phyloP scores from a whole-genome alignment of 768 basidiomycete species.

The Boletus reticulatus region DNA sequence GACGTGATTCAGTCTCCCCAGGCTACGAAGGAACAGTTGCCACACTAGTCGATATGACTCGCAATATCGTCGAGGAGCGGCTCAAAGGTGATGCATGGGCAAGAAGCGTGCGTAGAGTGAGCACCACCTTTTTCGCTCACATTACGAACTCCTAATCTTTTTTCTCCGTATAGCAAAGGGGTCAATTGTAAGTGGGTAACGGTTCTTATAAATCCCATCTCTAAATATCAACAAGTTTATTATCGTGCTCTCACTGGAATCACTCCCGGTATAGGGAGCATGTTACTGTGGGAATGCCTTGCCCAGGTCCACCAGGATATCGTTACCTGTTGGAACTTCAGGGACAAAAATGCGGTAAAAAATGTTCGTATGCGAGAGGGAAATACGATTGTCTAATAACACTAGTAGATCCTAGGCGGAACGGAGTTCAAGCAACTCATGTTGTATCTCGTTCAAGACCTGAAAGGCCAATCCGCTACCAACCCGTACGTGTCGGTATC shows the following conservation, averaged over 20 bases:
- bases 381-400: background rate
- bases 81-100: conserved; percentile 10
- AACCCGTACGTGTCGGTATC: background rate
- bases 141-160: background rate
- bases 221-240: background rate
- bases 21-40: background rate
- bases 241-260: background rate
- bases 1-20: background rate
- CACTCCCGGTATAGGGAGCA: background rate
- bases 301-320: conserved; percentile 5
- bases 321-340: conserved; percentile 8
- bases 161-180: background rate
- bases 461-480: background rate
- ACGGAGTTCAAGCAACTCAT: conserved; percentile 1
- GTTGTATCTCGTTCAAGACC: conserved; percentile 2
- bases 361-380: background rate
- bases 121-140: background rate
- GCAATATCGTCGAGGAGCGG: background rate
- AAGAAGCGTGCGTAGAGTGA: conserved; percentile 6
- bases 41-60: background rate
- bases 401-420: background rate
- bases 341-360: background rate
- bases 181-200: background rate
- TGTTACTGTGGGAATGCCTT: conserved; percentile 2
- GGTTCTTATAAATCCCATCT: no score